Percentiles rank a stretch among this genome's conserved stretches.
These are phyloP conservation scores for Clausena lansium DNA, from an alignment of 345 rosid genomes.

Conservation along the genomic window DNA sequence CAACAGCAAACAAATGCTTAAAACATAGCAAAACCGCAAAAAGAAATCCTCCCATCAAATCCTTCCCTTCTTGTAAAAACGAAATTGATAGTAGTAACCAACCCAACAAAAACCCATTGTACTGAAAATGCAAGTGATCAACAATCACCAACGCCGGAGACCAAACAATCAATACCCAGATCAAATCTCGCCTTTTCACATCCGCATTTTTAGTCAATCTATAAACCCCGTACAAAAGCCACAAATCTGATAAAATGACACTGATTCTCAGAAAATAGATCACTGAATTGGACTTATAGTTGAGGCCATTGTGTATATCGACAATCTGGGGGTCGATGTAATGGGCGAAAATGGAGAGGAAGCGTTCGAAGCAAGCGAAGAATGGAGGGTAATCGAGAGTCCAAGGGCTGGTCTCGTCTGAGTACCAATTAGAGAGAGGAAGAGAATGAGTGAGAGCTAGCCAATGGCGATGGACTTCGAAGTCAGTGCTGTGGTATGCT, in stretches of 20 bases:
- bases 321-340: slow-evolving; percentile 68
- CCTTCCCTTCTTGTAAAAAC: slow-evolving; percentile 69
- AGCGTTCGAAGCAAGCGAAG: slow-evolving; percentile 64
- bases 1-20: slow-evolving; percentile 91
- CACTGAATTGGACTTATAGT: slow-evolving; percentile 48
- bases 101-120: slow-evolving; percentile 86
- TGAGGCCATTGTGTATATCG: slow-evolving; percentile 55
- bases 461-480: slow-evolving; percentile 98
- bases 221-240: slow-evolving; percentile 53
- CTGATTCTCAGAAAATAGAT: slow-evolving; percentile 66
- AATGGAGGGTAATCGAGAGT: slow-evolving; percentile 95
- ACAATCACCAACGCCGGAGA: slow-evolving; percentile 82
- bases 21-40: slow-evolving; percentile 81
- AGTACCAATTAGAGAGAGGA: slow-evolving; percentile 80
- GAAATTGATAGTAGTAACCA: slow-evolving; percentile 77
- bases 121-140: slow-evolving; percentile 93
- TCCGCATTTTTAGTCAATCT: slow-evolving; percentile 43
- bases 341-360: slow-evolving; percentile 55
- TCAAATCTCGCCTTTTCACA: slow-evolving; percentile 36
- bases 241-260: slow-evolving; percentile 71
- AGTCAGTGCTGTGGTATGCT: slow-evolving; percentile 80
- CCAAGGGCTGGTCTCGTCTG: slow-evolving; percentile 86
- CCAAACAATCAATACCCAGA: slow-evolving; percentile 71
- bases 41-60: slow-evolving; percentile 74
- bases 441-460: slow-evolving; percentile 79